A percentile compares a stretch with the other conserved stretches of the same genome.
Conservation (phyloP, 1,139 yeast species). For the Suzukiozyma palmioleophila region DNA sequence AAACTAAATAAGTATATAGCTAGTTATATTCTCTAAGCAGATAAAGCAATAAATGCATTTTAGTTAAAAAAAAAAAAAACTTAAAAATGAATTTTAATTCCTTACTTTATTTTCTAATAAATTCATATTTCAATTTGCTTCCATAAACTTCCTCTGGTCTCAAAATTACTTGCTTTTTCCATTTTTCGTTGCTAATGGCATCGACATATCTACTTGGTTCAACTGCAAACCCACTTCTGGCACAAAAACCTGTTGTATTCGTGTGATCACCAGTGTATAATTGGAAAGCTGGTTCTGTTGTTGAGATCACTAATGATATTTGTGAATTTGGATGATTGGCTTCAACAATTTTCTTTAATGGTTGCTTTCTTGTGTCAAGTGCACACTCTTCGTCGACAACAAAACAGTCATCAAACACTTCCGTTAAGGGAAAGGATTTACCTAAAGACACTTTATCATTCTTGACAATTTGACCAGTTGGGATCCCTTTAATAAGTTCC, state of each 20-base stretch:
- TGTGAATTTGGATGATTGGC: conserved; percentile 47
- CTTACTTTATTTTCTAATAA: conserved; percentile 7
- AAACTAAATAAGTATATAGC: too few relatives aligned
- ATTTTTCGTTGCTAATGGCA: conserved; percentile 47
- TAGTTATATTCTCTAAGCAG: too few relatives aligned
- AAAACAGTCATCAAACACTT: conserved; percentile 49
- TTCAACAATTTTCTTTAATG: conserved; percentile 35
- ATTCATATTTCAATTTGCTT: conserved; percentile 37
- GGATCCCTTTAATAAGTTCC: conserved; percentile 33
- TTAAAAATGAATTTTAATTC: too few relatives aligned
- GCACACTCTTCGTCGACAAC: conserved; percentile 31
- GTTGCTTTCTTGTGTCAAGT: conserved; percentile 41
- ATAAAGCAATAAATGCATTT: too few relatives aligned
- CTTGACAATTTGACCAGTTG: conserved; percentile 46
- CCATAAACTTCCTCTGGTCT: conserved; percentile 55
- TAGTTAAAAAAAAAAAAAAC: too few relatives aligned
- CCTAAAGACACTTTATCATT: conserved; percentile 18
- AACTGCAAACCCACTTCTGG: conserved; percentile 58
- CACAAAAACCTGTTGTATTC: conserved; percentile 32
- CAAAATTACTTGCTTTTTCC: conserved; percentile 51
- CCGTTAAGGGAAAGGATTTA: conserved; percentile 16
- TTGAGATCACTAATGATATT: conserved; percentile 37
- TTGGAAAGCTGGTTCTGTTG: conserved; percentile 70
- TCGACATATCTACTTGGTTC: conserved; percentile 61
- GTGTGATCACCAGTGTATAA: conserved; percentile 60